Evolutionary conservation across 495 filamentous ascomycete genomes (phyloP), one percentile per base, ranked within the genome.

Genomic region (Penicillium lividum): DNA sequence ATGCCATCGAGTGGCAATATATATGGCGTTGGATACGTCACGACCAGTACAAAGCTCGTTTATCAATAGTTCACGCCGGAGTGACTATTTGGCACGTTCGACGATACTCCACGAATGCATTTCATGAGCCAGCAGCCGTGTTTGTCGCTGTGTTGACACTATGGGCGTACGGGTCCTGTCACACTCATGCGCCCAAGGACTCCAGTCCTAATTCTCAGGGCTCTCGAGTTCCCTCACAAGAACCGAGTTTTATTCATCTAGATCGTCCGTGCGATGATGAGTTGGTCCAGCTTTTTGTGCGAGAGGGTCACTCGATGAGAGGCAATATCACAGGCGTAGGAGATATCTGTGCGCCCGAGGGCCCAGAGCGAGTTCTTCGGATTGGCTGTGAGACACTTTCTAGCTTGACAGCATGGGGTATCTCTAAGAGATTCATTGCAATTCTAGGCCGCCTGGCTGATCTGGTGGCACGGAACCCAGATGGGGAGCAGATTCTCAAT

Each of bases 261-360:
- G 81, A 84, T 53, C 66, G 77, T 16, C 81, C 81, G 1, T 78
- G 75, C 48, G 79, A 83, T 60, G 81, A 84, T 62, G 80, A 83
- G 54, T 66, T 83, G 5, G 78, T 81, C 10, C 81, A 82, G 53
- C 63, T 77, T 7, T 84, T 81, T 65, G 78, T 84, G 8, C 68
- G 78, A 7, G 67, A 71, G 31, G 81, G 81, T 9, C 69, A 72
- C n/a, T 60, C 48, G 6, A 83, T 84, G 78, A 68, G 64, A 31
- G 78, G 72, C 0, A 74, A 75, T 56, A 57, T 84, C 3, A 76
- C 71, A 38, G 79, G 80, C 11, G 79, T 82, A 22, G 80, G 80
- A 16, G 76, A 83, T 64, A 71, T 83, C 15, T 82, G 75, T 59
- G 64, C 65, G 11, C 59, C 62, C 10, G 68, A 75, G 10, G 81